These are phyloP conservation scores for Phytopythium sindhum DNA, from an alignment of 352 stramenopile genomes.

Conservation along the genomic window DNA sequence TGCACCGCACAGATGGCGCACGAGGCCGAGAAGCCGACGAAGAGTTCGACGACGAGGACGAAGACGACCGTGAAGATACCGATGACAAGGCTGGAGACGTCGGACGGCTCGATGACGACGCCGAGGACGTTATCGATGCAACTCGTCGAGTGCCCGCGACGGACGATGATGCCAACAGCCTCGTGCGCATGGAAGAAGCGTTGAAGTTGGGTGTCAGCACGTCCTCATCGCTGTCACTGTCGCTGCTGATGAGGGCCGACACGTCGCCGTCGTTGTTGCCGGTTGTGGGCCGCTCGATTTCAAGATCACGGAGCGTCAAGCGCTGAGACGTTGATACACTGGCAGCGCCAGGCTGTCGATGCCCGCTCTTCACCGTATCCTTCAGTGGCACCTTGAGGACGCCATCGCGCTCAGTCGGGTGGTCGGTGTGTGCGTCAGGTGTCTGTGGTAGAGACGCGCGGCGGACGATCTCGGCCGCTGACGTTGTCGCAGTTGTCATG, in stretches of 20 bases:
- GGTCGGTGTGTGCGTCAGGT: neutral
- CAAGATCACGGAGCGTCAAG: neutral
- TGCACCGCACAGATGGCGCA: neutral
- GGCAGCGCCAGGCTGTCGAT: neutral
- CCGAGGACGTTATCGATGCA: slow-evolving; percentile 16
- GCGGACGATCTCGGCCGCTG: neutral
- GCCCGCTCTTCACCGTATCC: neutral
- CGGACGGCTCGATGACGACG: slow-evolving; percentile 36
- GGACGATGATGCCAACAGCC: neutral
- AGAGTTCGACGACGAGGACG: slow-evolving; percentile 24
- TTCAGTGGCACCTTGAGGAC: too few relatives aligned
- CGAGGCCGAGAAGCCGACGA: slow-evolving; percentile 8
- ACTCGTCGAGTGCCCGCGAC: neutral
- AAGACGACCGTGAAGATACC: slow-evolving; percentile 40
- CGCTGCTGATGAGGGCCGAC: slow-evolving; percentile 74
- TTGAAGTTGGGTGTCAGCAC: slow-evolving; percentile 36
- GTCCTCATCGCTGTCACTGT: slow-evolving; percentile 72
- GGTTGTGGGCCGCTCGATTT: neutral
- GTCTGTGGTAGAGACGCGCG: neutral
- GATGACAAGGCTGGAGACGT: slow-evolving; percentile 44
- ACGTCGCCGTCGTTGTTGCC: slow-evolving; percentile 55
- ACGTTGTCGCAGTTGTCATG: neutral
- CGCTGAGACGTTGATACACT: neutral
- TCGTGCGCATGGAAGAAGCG: neutral
- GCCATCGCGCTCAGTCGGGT: neutral